Evolutionary conservation across 148 eudicot genomes (phyloP), one percentile per base, ranked within the genome.

Genomic region (Limonium bicolor): DNA sequence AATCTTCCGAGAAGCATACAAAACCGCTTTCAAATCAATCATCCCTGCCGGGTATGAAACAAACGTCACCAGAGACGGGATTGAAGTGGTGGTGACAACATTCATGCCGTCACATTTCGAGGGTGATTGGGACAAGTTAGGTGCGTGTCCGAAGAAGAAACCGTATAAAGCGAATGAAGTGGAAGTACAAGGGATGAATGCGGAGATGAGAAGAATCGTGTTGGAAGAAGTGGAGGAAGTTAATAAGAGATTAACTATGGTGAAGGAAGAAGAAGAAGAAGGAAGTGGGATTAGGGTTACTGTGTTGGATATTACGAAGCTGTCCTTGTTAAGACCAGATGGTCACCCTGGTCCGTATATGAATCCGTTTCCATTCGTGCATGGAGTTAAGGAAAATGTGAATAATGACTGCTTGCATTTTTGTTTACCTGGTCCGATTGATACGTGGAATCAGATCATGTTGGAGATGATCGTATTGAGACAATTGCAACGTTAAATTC

Each of bases 321-420:
- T 90, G 54, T 67, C 97, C 4, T 28, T 66, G 36, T 20, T 90
- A 59, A 90, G 97, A 51, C 93, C 87, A 4, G 97, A 90, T 57
- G 93, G 84, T 17, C 97, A 90, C 13, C 97, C 97, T 4, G 97
- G 97, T 5, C 87, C 94, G 8, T 77, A 84, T 53, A 68, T 84
- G 80, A 51, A 75, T 27, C 68, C 87, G 2, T 56, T 47, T 55
- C 95, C 95, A 5, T 90, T 90, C 64, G 81, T 82, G 0, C 65
- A 75, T 48, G 97, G 97, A 29, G 59, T 78, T 15, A 9, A 38
- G 10, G 85, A 80, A 26, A 64, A 68, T 0, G 80, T 90, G 22
- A 93, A 75, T 23, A 80, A 84, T 48, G 97, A 90, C 28, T 90
- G 97, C 31, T 90, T 84, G 26, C 90, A 88, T 64, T 88, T 94